Base-by-base conservation (phyloP, 768 basidiomycete species). In the Trametes punicea region DNA sequence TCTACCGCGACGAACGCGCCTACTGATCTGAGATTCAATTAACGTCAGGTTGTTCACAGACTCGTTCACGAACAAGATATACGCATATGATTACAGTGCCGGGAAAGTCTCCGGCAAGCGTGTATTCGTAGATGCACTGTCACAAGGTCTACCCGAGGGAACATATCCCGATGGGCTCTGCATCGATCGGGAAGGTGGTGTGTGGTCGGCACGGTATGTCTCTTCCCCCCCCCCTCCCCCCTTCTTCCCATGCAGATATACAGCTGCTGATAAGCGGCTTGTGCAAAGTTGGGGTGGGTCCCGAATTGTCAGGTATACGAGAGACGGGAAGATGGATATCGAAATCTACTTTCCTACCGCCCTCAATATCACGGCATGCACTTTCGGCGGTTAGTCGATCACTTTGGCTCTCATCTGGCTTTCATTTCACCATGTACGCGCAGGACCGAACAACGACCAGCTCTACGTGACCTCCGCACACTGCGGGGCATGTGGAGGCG, bases 161-260 rank as follows among this genome's bases (percentile, higher is more conserved):
- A 74, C 81, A 11, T 85, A 74, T 62, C 82, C 79, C 55, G 87
- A 88, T 65, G 87, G 87, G 8, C 71, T 88, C 25, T 87, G 84
- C 60, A 67, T 87, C 26, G 87, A 88, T 64, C 72, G 66, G 41
- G 80, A 81, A 45, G 86, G 86, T 5, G 77, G 77, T 40, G 71
- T 87, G 47, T 88, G 87, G 85, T 82, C 83, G 61, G 84, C 85
- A 48, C 67, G 74, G 72, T 74, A 67, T 71, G 80, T 78, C n/a
- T n/a, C n/a, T n/a, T n/a, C n/a, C n/a, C n/a, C n/a, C n/a, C n/a
- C n/a, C n/a, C n/a, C n/a, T n/a, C n/a, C n/a, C n/a, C n/a, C 59
- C 42, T 51, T 42, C 45, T 49, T 62, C 52, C 66, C 31, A 46
- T 41, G 38, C 49, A 31, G 51, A 53, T 52, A 44, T 16, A 20